phyloP scores from a whole-genome alignment of 805 yeast genomes.

The Tetrapisispora fleetii region DNA sequence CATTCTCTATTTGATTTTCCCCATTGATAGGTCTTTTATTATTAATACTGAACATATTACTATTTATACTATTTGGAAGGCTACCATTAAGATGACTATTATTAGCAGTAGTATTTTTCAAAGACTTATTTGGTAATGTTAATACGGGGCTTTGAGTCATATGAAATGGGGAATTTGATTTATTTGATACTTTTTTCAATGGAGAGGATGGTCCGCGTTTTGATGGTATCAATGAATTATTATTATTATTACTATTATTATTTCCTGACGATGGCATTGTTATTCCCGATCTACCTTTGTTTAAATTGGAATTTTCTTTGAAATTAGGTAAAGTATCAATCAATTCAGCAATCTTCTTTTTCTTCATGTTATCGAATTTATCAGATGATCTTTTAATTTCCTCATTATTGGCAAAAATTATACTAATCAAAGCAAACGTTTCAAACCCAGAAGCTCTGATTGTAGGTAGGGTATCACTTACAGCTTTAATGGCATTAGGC shows the following conservation, averaged over 20 bases:
- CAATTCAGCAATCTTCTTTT: conserved; percentile 54
- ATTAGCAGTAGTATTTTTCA: neutral
- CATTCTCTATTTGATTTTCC: conserved; percentile 4
- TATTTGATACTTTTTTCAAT: conserved; percentile 33
- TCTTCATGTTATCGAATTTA: conserved; percentile 67
- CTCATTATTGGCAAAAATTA: conserved; percentile 64
- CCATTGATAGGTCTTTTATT: conserved; percentile 11
- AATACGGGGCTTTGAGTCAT: conserved; percentile 1
- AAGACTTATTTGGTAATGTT: conserved; percentile 3
- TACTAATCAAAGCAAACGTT: conserved; percentile 71
- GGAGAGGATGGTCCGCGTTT: conserved; percentile 69
- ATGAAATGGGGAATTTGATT: neutral
- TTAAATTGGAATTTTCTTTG: neutral
- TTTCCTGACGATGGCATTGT: conserved; percentile 1
- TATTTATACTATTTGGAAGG: neutral
- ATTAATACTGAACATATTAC: neutral
- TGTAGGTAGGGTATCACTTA: conserved; percentile 76
- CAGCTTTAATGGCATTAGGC: conserved; percentile 44
- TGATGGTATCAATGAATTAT: conserved; percentile 40
- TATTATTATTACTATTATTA: neutral
- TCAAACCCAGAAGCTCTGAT: conserved; percentile 71
- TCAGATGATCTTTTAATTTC: conserved; percentile 45
- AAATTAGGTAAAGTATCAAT: conserved; percentile 29
- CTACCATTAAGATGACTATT: neutral
- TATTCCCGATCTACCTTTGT: conserved; percentile 7